phyloP scores from a whole-genome alignment of 2,329 filamentous ascomycete species.

The Penicillium nordicum region DNA sequence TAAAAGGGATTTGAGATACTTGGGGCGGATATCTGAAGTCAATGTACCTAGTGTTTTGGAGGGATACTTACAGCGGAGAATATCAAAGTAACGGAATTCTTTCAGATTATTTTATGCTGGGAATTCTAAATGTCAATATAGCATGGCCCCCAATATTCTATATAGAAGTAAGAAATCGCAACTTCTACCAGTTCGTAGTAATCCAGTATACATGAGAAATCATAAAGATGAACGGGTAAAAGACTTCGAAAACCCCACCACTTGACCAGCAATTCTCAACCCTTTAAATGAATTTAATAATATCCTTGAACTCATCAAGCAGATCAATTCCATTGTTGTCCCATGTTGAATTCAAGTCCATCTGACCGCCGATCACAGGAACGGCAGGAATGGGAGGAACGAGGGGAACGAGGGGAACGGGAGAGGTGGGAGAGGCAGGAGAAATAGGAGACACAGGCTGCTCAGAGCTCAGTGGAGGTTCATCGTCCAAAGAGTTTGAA shows the following conservation, averaged over 20 bases:
- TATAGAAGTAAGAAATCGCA: background rate
- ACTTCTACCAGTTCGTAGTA: background rate
- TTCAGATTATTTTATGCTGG: background rate
- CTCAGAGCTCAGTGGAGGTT: background rate
- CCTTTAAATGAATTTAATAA: slow-evolving; percentile 33
- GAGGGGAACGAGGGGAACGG: background rate
- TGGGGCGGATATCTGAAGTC: background rate
- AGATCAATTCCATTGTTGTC: slow-evolving; percentile 38
- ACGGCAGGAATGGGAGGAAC: background rate
- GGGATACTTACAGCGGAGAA: background rate
- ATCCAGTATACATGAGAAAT: background rate
- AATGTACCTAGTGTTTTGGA: background rate
- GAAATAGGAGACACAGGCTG: background rate
- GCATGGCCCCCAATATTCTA: background rate
- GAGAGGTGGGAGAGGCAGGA: background rate
- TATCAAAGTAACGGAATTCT: background rate
- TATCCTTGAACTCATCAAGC: slow-evolving; percentile 41
- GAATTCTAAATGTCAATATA: background rate
- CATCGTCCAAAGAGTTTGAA: background rate
- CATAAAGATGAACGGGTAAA: background rate
- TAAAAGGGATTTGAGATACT: background rate
- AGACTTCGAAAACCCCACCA: background rate
- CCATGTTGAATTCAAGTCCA: slow-evolving; percentile 22
- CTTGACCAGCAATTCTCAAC: background rate
- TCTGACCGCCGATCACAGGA: background rate